Conservation (phyloP, 2,329 filamentous ascomycete species). For the Aspergillus pseudoviridinutans region DNA sequence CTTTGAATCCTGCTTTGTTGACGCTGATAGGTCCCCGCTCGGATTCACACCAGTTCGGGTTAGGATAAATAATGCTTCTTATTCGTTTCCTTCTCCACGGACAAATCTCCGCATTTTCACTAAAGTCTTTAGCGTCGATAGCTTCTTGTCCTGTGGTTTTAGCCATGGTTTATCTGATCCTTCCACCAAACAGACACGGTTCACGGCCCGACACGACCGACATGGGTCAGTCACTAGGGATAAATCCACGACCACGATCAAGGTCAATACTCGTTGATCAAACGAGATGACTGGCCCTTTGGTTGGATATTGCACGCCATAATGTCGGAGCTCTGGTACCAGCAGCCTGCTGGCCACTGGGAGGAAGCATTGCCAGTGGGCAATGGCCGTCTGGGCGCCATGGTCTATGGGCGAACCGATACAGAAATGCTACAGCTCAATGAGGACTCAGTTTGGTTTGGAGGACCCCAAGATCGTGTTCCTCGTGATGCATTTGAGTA, state of each 20-base stretch:
- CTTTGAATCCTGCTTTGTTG: background rate
- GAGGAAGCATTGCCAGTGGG: constrained; percentile 46
- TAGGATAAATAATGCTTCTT: background rate
- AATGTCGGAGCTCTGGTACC: constrained; percentile 30
- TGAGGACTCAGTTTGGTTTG: constrained; percentile 49
- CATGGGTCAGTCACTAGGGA: background rate
- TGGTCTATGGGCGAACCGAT: constrained; percentile 45
- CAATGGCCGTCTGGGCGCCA: constrained; percentile 46
- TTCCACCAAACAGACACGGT: background rate
- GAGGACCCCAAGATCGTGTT: constrained; percentile 42
- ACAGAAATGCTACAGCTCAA: constrained; percentile 46
- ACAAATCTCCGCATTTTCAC: too few species aligned
- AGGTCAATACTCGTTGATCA: too few species aligned
- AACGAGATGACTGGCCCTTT: background rate
- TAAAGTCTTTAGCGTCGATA: too few species aligned
- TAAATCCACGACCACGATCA: background rate
- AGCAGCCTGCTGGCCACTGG: constrained; percentile 28
- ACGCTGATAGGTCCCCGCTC: background rate
- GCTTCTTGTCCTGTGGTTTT: too few species aligned
- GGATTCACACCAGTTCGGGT: background rate
- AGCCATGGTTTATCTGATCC: too few species aligned
- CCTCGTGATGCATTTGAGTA: constrained; percentile 37
- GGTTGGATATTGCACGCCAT: background rate
- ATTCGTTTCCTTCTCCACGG: too few species aligned
- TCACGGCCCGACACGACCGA: background rate